These are phyloP conservation scores for Acer negundo DNA, from an alignment of 345 rosid genomes.

Conservation along the genomic window DNA sequence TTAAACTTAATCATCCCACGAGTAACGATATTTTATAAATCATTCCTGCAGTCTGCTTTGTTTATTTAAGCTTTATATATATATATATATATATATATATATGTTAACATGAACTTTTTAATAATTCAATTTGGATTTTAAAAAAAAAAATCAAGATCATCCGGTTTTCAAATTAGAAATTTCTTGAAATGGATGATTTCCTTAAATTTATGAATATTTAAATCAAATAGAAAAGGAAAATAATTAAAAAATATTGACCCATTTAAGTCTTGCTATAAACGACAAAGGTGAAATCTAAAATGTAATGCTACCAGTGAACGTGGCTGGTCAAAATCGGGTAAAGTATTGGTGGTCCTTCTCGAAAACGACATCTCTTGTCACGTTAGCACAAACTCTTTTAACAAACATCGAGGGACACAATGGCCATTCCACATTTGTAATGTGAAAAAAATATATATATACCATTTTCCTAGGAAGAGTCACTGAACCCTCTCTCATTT, in stretches of 20 bases:
- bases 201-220: too few species aligned
- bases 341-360: background rate
- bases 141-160: too few species aligned
- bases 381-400: background rate
- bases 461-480: background rate
- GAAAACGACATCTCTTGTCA: constrained; percentile 9
- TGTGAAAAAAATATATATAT: background rate
- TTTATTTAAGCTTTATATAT: too few species aligned
- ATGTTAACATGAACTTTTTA: too few species aligned
- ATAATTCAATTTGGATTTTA: too few species aligned
- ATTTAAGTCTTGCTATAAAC: background rate
- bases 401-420: constrained; percentile 5
- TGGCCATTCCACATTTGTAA: background rate
- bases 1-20: too few species aligned
- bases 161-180: too few species aligned
- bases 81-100: too few species aligned
- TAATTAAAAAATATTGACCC: background rate
- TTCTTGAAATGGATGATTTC: too few species aligned
- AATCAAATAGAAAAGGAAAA: too few species aligned
- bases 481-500: background rate
- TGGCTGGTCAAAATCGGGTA: background rate
- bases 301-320: background rate
- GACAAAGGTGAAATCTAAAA: background rate
- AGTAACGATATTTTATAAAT: too few species aligned
- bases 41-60: too few species aligned